phyloP scores from a whole-genome alignment of 78 protist species.

The Cavenderia fasciculata region DNA sequence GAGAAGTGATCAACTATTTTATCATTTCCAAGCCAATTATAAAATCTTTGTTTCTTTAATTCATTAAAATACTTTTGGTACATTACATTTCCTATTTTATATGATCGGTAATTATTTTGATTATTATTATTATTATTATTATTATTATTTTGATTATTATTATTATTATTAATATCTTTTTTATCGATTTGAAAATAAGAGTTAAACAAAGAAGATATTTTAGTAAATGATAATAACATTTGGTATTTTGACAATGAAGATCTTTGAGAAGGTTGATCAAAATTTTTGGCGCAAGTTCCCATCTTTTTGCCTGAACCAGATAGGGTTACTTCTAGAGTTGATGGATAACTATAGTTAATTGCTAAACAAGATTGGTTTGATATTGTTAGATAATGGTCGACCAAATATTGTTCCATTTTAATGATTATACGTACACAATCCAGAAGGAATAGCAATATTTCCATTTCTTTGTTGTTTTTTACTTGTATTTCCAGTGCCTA shows the following conservation, averaged over 20 bases:
- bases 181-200: background rate
- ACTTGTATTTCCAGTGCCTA: background rate
- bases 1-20: too few species aligned
- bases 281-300: slow-evolving; percentile 50
- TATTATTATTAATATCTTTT: background rate
- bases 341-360: slow-evolving; percentile 35
- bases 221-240: too few species aligned
- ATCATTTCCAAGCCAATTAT: too few species aligned
- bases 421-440: slow-evolving; percentile 2
- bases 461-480: too few species aligned
- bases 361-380: background rate
- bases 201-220: too few species aligned
- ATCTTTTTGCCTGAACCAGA: slow-evolving; percentile 52
- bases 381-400: background rate
- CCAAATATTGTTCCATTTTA: background rate
- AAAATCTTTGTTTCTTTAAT: too few species aligned
- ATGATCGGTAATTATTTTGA: too few species aligned
- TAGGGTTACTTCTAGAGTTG: slow-evolving; percentile 21
- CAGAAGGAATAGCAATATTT: slow-evolving; percentile 20
- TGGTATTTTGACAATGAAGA: slow-evolving; percentile 45
- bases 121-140: too few species aligned
- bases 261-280: slow-evolving; percentile 55
- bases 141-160: background rate
- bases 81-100: too few species aligned
- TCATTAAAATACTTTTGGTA: too few species aligned